A percentile compares a stretch with the other conserved stretches of the same genome.
phyloP scores from a whole-genome alignment of 192 early-diverging fungal genomes.

The Umbelopsis sp. region DNA sequence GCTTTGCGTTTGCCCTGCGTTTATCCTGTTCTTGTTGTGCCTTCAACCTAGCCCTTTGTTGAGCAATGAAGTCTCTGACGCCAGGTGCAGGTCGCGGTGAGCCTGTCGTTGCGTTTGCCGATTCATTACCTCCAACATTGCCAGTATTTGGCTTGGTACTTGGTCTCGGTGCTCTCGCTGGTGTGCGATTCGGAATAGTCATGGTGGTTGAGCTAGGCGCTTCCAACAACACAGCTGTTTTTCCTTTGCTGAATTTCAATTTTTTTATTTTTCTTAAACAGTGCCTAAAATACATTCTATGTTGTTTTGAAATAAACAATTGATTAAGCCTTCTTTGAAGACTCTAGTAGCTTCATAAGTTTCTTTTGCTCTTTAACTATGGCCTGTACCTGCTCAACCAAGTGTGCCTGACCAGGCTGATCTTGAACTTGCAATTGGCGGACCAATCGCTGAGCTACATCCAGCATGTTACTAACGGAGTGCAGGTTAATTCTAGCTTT shows the following conservation, averaged over 20 bases:
- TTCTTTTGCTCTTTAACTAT: conserved; percentile 16
- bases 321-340: neutral
- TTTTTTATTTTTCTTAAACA: too few relatives aligned
- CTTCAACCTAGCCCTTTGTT: conserved; percentile 29
- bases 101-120: neutral
- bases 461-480: neutral
- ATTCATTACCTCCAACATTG: neutral
- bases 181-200: neutral
- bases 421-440: neutral
- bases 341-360: neutral
- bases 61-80: conserved; percentile 35
- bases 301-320: neutral
- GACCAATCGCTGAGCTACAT: neutral
- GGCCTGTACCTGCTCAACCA: neutral
- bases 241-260: too few relatives aligned
- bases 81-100: conserved; percentile 27
- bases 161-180: neutral
- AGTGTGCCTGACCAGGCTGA: neutral
- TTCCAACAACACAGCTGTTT: too few relatives aligned
- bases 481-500: conserved; percentile 19
- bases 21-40: conserved; percentile 14
- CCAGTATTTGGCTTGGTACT: neutral
- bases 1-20: neutral
- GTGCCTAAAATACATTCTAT: neutral
- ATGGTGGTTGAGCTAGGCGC: neutral